Evolutionary conservation across 768 basidiomycete genomes (phyloP).

Genomic region (Suillus fuscotomentosus): DNA sequence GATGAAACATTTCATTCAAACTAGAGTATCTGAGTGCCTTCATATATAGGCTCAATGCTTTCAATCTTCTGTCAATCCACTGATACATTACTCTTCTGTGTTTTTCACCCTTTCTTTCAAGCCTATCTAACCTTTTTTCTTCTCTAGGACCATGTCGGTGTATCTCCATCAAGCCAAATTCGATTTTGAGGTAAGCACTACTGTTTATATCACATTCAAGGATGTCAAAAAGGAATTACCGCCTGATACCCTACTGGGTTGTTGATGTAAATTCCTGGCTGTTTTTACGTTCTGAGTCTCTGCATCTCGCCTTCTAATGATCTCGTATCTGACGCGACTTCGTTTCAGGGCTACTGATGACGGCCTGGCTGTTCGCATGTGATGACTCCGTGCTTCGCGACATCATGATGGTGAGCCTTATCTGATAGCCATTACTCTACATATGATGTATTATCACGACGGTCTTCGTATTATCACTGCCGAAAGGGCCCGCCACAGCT

Average conservation of each 20-base stretch:
- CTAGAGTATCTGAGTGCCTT: slow-evolving; percentile 88
- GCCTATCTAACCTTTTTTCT: background rate
- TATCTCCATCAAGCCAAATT: background rate
- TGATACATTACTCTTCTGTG: slow-evolving; percentile 38
- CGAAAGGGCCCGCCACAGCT: slow-evolving; percentile 96
- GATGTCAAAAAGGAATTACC: slow-evolving; percentile 86
- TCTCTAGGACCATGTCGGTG: background rate
- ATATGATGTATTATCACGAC: slow-evolving; percentile 84
- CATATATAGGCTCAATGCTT: slow-evolving; percentile 59
- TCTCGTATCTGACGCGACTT: background rate
- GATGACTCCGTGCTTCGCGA: slow-evolving; percentile 15
- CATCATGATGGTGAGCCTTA: slow-evolving; percentile 32
- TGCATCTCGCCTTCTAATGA: background rate
- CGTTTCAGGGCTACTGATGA: background rate
- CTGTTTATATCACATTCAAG: slow-evolving; percentile 20
- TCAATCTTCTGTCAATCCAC: slow-evolving; percentile 63
- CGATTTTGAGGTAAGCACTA: background rate
- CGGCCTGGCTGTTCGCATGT: background rate
- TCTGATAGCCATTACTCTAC: slow-evolving; percentile 11
- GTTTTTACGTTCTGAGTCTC: slow-evolving; percentile 62
- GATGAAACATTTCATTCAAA: slow-evolving; percentile 78
- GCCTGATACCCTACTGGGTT: slow-evolving; percentile 56
- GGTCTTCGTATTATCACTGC: slow-evolving; percentile 84
- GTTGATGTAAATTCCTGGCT: slow-evolving; percentile 82
- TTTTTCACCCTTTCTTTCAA: background rate